Percentiles rank a stretch among this genome's conserved stretches.
These are phyloP conservation scores for Brassica nigra DNA, from an alignment of 345 rosid species.

Conservation along the genomic window DNA sequence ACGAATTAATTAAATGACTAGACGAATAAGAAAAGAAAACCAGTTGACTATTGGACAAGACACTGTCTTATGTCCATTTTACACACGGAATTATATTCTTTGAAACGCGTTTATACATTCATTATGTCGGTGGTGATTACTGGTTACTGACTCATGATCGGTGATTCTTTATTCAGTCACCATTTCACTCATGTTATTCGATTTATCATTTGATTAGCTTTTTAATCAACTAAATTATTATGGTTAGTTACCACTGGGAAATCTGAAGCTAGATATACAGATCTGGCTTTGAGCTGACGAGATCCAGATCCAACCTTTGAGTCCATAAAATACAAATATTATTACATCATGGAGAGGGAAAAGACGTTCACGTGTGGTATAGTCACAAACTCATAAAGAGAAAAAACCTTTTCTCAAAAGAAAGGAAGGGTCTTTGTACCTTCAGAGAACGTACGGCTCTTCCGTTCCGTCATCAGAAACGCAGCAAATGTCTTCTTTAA, in stretches of 20 bases:
- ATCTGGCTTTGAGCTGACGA: neutral
- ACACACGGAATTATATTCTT: constrained; percentile 3
- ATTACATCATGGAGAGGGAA: neutral
- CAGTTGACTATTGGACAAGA: constrained; percentile 15
- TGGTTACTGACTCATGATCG: neutral
- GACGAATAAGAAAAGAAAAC: neutral
- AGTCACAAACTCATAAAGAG: neutral
- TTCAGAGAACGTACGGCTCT: constrained; percentile 64
- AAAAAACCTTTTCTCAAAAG: neutral
- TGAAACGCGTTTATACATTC: constrained; percentile 24
- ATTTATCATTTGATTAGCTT: neutral
- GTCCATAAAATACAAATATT: neutral
- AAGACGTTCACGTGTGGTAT: neutral
- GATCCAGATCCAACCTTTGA: constrained; percentile 28
- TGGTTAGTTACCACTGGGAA: neutral
- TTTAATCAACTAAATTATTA: neutral
- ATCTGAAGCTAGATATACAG: neutral
- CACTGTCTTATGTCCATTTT: constrained; percentile 4
- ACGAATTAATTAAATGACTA: neutral
- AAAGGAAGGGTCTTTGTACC: constrained; percentile 47
- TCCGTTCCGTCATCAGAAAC: constrained; percentile 55
- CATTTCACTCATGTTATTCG: constrained; percentile 6
- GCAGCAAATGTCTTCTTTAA: constrained; percentile 80
- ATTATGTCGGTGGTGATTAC: constrained; percentile 35
- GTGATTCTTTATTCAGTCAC: neutral